Evolutionary conservation across 768 basidiomycete genomes (phyloP).

Genomic region (Agrocybe praecox): DNA sequence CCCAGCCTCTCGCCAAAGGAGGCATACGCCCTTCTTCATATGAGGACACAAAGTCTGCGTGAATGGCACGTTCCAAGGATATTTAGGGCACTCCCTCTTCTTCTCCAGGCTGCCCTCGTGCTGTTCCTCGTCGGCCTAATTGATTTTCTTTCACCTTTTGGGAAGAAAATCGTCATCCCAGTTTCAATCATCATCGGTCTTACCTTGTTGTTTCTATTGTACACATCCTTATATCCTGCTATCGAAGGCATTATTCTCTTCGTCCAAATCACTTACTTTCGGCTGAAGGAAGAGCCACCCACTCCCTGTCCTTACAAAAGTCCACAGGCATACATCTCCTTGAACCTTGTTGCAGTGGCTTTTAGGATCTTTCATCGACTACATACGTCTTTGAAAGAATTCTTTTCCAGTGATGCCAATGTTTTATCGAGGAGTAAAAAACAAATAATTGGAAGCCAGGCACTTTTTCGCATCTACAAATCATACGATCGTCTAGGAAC

Average conservation of each 20-base stretch:
- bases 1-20: conserved; percentile 5
- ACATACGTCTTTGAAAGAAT: not conserved
- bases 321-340: conserved; percentile 23
- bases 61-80: conserved; percentile 28
- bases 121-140: conserved; percentile 29
- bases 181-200: conserved; percentile 19
- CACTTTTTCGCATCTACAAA: not conserved
- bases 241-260: conserved; percentile 11
- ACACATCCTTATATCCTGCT: conserved; percentile 25
- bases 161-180: conserved; percentile 11
- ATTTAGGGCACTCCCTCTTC: conserved; percentile 24
- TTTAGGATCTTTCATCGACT: not conserved
- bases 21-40: conserved; percentile 19
- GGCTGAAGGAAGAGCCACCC: conserved; percentile 1
- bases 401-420: not conserved
- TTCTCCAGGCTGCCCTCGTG: conserved; percentile 28
- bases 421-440: not conserved
- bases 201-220: conserved; percentile 15
- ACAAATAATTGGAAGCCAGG: not conserved
- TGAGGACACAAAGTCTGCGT: conserved; percentile 25
- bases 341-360: not conserved
- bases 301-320: conserved; percentile 27
- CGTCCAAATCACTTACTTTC: not conserved
- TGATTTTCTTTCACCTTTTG: conserved; percentile 22
- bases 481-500: not conserved